These are phyloP conservation scores for Odontarrhena argentea DNA, from an alignment of 345 rosid species.

Conservation along the genomic window DNA sequence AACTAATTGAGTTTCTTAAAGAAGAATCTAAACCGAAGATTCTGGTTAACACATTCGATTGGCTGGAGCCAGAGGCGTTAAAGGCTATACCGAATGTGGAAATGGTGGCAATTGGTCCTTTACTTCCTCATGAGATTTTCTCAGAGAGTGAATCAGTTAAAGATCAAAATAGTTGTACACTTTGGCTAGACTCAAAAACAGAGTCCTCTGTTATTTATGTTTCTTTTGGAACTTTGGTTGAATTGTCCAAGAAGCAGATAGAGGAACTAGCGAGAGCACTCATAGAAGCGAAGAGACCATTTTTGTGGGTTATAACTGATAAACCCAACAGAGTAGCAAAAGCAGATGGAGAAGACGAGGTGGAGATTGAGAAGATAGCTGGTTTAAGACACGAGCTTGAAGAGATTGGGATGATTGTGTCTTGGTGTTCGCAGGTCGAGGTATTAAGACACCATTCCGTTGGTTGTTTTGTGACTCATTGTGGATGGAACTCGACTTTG, in stretches of 20 bases:
- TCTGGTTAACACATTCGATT: slow-evolving; percentile 49
- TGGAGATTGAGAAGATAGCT: slow-evolving; percentile 6
- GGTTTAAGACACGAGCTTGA: slow-evolving; percentile 46
- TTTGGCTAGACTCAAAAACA: slow-evolving; percentile 54
- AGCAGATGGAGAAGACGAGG: slow-evolving; percentile 34
- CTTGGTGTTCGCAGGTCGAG: slow-evolving; percentile 69
- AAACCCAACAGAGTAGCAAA: slow-evolving; percentile 29
- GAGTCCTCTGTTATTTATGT: slow-evolving; percentile 61
- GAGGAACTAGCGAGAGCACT: slow-evolving; percentile 51
- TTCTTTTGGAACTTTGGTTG: slow-evolving; percentile 61
- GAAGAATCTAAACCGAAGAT: slow-evolving; percentile 37
- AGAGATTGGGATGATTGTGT: slow-evolving; percentile 56
- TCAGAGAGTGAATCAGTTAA: neutral
- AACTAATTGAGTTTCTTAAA: slow-evolving; percentile 33
- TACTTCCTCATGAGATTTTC: slow-evolving; percentile 32
- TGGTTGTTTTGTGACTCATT: slow-evolving; percentile 71
- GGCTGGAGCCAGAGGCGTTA: slow-evolving; percentile 41
- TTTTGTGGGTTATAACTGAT: slow-evolving; percentile 58
- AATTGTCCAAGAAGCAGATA: slow-evolving; percentile 48
- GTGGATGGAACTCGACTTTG: slow-evolving; percentile 77
- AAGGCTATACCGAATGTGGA: slow-evolving; percentile 4
- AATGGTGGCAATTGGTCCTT: slow-evolving; percentile 39
- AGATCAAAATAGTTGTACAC: slow-evolving; percentile 26
- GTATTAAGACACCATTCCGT: slow-evolving; percentile 55
- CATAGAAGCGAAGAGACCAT: slow-evolving; percentile 38